Evolutionary conservation across 345 rosid species (phyloP).

Genomic region (Lumnitzera racemosa): DNA sequence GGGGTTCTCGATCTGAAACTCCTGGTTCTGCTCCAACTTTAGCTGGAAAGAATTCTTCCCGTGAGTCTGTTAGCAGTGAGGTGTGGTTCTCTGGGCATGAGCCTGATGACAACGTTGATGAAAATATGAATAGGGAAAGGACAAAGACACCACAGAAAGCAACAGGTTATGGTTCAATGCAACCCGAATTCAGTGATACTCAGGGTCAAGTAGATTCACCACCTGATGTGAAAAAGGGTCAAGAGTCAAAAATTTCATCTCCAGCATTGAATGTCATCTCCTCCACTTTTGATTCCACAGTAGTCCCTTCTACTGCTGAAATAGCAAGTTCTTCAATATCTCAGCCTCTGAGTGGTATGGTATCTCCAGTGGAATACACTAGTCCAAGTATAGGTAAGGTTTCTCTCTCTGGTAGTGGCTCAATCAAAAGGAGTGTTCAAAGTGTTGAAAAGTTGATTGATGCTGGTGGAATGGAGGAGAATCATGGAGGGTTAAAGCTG

Average conservation of each 20-base stretch:
- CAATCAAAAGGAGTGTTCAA: conserved; percentile 27
- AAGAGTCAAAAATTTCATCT: conserved; percentile 21
- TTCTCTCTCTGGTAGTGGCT: conserved; percentile 27
- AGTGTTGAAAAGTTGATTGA: conserved; percentile 26
- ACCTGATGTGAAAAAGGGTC: conserved; percentile 23
- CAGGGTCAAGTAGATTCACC: conserved; percentile 30
- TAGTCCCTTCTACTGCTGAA: conserved; percentile 26
- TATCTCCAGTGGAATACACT: conserved; percentile 23
- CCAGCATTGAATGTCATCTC: conserved; percentile 27
- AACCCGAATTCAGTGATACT: conserved; percentile 22
- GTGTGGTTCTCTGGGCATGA: conserved; percentile 89
- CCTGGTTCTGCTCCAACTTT: conserved; percentile 40
- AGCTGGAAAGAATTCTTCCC: conserved; percentile 49
- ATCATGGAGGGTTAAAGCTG: conserved; percentile 38
- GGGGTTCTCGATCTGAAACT: conserved; percentile 61
- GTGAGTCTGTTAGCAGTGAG: conserved; percentile 56
- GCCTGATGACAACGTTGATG: conserved; percentile 51
- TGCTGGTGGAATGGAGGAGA: conserved; percentile 25
- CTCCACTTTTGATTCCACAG: conserved; percentile 26
- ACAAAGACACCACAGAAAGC: conserved; percentile 28
- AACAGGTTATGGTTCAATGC: conserved; percentile 27
- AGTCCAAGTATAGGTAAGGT: conserved; percentile 29
- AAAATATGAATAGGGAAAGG: conserved; percentile 33
- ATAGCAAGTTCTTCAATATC: conserved; percentile 22
- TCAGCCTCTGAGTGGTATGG: conserved; percentile 28